Evolutionary conservation across 2,329 filamentous ascomycete genomes (phyloP).

Genomic region (Pseudocercospora vitis): DNA sequence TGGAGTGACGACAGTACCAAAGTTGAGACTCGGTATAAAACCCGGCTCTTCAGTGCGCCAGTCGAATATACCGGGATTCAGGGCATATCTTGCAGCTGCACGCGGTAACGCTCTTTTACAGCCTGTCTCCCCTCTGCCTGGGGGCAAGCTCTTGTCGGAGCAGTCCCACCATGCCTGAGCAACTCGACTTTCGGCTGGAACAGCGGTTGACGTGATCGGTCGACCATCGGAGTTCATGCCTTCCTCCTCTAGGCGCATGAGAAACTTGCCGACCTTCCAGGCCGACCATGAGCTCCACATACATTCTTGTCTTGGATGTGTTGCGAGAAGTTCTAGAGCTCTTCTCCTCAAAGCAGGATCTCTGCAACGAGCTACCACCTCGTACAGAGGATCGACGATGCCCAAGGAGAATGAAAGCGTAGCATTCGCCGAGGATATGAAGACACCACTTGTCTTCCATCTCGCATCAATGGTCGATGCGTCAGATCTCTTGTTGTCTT

Average conservation of each 20-base stretch:
- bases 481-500: conserved; percentile 14
- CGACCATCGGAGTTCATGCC: conserved; percentile 4
- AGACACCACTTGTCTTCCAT: conserved; percentile 24
- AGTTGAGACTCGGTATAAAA: conserved; percentile 11
- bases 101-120: conserved; percentile 19
- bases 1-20: conserved; percentile 7
- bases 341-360: conserved; percentile 24
- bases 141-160: conserved; percentile 16
- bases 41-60: conserved; percentile 15
- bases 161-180: conserved; percentile 28
- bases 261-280: conserved; percentile 31
- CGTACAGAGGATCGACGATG: conserved; percentile 30
- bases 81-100: conserved; percentile 18
- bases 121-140: conserved; percentile 12
- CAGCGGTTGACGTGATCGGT: conserved; percentile 19
- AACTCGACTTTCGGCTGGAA: conserved; percentile 18
- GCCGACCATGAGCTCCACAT: conserved; percentile 30
- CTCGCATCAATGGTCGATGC: conserved; percentile 20
- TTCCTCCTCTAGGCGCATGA: conserved; percentile 27
- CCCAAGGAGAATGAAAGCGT: conserved; percentile 26
- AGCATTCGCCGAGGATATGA: conserved; percentile 21
- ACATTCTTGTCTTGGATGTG: conserved; percentile 28
- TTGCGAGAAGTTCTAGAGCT: conserved; percentile 28
- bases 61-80: conserved; percentile 27
- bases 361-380: conserved; percentile 29